Conservation (phyloP, 352 stramenopile species). For the Chrysophaeum taylorii region DNA sequence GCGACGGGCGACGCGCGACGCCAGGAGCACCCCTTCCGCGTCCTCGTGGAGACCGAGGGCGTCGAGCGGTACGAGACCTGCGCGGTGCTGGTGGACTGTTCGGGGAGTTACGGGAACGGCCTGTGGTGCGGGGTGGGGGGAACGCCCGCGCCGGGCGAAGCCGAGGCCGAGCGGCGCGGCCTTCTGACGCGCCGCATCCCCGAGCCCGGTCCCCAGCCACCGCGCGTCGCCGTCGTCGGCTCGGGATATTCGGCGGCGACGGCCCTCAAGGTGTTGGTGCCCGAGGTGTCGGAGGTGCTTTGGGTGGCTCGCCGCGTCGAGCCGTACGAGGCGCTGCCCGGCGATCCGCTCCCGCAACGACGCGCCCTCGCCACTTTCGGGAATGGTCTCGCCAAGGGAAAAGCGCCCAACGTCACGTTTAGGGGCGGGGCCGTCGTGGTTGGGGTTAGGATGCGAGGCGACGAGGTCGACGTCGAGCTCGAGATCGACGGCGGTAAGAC, state of each 20-base stretch:
- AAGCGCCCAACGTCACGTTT: background rate
- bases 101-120: conserved; percentile 3
- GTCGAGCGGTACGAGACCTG: background rate
- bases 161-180: background rate
- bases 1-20: background rate
- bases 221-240: conserved; percentile 14
- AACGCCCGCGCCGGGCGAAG: conserved; percentile 7
- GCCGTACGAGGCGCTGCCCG: conserved; percentile 5
- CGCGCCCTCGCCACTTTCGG: background rate
- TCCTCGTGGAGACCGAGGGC: background rate
- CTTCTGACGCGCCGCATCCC: background rate
- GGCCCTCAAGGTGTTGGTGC: background rate
- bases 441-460: background rate
- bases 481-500: background rate
- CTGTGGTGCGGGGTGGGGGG: conserved; percentile 8
- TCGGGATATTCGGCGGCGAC: conserved; percentile 10
- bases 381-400: background rate
- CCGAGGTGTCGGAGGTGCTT: background rate
- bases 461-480: background rate
- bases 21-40: background rate
- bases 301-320: background rate
- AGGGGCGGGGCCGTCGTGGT: background rate
- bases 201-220: background rate
- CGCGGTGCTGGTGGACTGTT: conserved; percentile 6
- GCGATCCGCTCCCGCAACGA: conserved; percentile 9